Base-by-base conservation (phyloP, 768 basidiomycete species). In the Chalciporus chontae region DNA sequence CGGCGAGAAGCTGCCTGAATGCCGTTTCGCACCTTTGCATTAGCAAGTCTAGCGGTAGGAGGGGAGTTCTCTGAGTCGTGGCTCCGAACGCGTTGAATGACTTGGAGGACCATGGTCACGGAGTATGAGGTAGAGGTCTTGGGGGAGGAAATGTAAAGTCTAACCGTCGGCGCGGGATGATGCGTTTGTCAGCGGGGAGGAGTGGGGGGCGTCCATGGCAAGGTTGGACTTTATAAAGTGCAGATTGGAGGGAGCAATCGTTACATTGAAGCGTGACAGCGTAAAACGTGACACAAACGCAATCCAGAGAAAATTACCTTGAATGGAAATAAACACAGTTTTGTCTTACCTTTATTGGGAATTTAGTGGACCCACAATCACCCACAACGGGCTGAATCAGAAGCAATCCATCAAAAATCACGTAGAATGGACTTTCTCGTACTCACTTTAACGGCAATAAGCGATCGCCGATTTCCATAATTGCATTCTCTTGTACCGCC, bases 1-100 rank as follows among this genome's bases (percentile, higher is more conserved):
- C 75, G 72, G 44, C 67, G 71, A 14, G 70, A 59, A 0, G 69
- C 66, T 1, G 55, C 68, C 19, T 69, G 66, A 4, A 68, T 68
- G 31, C 66, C 66, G 9, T 55, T 62, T 1, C 50, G 66, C 4
- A 64, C 58, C 18, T 55, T 59, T 18, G 49, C 5, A 5, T 34
- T 47, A 0, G 54, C 8, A 2, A 26, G 48, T 19, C 36, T 53
- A 39, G 50, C 4, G 6, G 54, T 44, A 3, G 68, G 69, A 14
- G 70, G 71, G 0, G 62, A 63, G 52, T 74, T 73, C 48, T 73
- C 72, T 5, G 58, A 47, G 42, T 69, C 55, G 10, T 21, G 38
- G 38, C 53, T 52, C 21, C 67, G 68, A 11, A 65, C 11, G 31
- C 45, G 50, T 50, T 58, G 57, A 36, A 57, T 29, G 11, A 58